Base-by-base conservation (phyloP, 2,329 filamentous ascomycete species). In the Trichothecium sympodiale region DNA sequence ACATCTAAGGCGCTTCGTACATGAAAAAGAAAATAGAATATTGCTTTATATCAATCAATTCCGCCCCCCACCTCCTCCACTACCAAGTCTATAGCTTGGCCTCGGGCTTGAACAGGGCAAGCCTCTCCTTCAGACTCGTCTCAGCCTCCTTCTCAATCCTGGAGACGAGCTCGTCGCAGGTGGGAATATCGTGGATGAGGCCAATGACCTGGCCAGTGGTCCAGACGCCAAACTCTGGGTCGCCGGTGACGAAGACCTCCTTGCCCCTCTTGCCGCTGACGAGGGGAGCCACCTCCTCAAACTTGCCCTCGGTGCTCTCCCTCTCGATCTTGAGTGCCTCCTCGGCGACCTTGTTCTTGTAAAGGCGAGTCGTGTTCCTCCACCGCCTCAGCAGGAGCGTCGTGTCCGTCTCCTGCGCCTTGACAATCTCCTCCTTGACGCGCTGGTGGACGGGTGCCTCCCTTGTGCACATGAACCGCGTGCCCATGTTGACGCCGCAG, bases 401-500 rank as follows among this genome's bases (percentile, higher is more conserved):
- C 0, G 91, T 98, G 58, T 96, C 86, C 16, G 83, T 87, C 69
- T 98, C 91, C 43, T 86, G 71, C 2, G 88, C 83, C 37, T 77
- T 71, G 34, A 95, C 87, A 51, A 98, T 98, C 46, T 83, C 71
- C 58, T 93, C 71, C 71, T 98, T 98, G 66, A 98, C 86, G 47
- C 94, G 94, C 33, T 76, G 57, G 62, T 98, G 91, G 44, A 98
- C 83, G 1, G 91, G 91, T 13, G 88, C 80, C 61, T 96, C 91
- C 31, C 89, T 69, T 1, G 91, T 96, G 65, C 83, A 89, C 84
- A 98, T 93, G 67, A 96, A 98, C 29, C 91, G 71, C 8, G 91
- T 98, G 39, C 91, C 91, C 91, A 98, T 98, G 64, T 98, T 98
- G 63, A 96, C 80, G 43, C 91, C 91, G 56, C 85, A 84, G 0